A percentile compares a stretch with the other conserved stretches of the same genome.
Evolutionary conservation across 164 flowering plant genomes (phyloP).

Genomic region (Malania oleifera): DNA sequence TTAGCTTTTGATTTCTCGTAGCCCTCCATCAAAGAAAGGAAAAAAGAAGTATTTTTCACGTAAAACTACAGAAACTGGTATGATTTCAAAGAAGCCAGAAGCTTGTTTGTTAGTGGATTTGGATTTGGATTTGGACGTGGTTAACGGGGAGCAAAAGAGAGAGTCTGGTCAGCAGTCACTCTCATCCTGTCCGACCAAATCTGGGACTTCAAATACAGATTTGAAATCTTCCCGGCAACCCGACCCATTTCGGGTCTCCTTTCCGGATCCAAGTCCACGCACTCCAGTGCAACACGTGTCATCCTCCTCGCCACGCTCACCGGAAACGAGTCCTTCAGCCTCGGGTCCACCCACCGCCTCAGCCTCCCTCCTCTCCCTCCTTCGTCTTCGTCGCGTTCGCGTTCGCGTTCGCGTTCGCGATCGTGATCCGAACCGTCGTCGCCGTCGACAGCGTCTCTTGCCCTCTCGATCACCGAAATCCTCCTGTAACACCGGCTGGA

Average conservation of each 20-base stretch:
- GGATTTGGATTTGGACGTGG: too few species aligned
- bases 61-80: too few species aligned
- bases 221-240: conserved; percentile 52
- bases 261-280: conserved; percentile 55
- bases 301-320: conserved; percentile 66
- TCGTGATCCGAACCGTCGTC: too few species aligned
- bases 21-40: too few species aligned
- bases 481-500: conserved; percentile 38
- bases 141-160: conserved; percentile 55
- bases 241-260: conserved; percentile 64
- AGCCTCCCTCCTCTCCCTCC: conserved; percentile 34
- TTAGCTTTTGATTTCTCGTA: too few species aligned
- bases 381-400: too few species aligned
- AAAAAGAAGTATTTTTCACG: too few species aligned
- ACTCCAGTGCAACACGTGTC: conserved; percentile 52
- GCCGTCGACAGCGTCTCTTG: conserved; percentile 35
- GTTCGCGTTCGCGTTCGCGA: too few species aligned
- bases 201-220: conserved; percentile 49
- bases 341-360: conserved; percentile 63
- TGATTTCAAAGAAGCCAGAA: too few species aligned
- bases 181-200: conserved; percentile 48
- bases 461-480: conserved; percentile 48
- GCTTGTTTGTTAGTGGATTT: too few species aligned
- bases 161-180: conserved; percentile 36
- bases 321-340: conserved; percentile 77